Evolutionary conservation across 495 filamentous ascomycete species (phyloP), one percentile per base, ranked within the genome.

Genomic region (Cercophora scortea): DNA sequence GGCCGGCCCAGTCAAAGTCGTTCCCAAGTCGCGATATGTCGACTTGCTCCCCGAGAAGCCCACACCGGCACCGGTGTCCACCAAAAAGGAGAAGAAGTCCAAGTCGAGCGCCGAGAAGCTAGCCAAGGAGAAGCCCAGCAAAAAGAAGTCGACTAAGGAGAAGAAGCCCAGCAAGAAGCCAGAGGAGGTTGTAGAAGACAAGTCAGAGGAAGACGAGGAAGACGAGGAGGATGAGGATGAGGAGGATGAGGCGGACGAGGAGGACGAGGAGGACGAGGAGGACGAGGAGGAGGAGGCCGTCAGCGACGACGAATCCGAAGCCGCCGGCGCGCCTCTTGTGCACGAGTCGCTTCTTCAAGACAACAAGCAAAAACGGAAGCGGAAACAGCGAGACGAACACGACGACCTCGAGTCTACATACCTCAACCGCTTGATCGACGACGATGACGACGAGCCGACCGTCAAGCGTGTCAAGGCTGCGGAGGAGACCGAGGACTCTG

Each of bases 401-500:
- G 89, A 90, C 47, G 83, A 93, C 51, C 65, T 98, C 1, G 93
- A 96, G 63, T 83, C 78, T 32, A 77, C 75, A 25, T 96, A 98
- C 60, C 81, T 96, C 75, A 78, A 80, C 49, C 83, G 84, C 51
- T 66, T 98, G 69, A 71, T 71, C 41, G 69, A 76, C 62, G 75
- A 81, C 16, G 76, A 76, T 17, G 25, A 25, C 25, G 25, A 25
- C 25, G 66, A 70, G 46, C 67, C 60, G 54, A 64, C 67, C 42
- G 69, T 62, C 32, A 72, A 71, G 61, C 74, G 79, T 38, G 73
- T 69, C 48, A 76, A 74, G 56, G 63, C 61, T 39, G 61, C 77
- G 61, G 56, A 55, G 13, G 51, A 46, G 0, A 32, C 45, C 19
- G 57, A 67, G 15, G 61, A 61, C 12, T 57, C 56, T 17, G 65